Conservation (phyloP, 306 rosid species). For the Lupinus albus region DNA sequence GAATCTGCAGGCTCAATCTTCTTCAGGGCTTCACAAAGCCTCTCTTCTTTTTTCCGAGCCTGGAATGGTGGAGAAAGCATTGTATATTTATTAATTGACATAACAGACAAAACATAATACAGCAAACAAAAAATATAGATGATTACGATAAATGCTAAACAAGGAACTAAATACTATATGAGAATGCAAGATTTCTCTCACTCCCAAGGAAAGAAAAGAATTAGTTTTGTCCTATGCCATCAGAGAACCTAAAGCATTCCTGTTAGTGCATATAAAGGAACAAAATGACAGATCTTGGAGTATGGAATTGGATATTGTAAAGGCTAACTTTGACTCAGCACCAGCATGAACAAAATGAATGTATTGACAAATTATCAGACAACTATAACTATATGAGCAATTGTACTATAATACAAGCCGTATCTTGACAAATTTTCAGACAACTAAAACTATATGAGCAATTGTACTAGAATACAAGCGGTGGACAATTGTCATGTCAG, state of each 20-base stretch:
- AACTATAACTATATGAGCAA: slow-evolving; percentile 11
- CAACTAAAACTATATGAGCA: slow-evolving; percentile 14
- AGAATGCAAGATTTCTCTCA: slow-evolving; percentile 6
- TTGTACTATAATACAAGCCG: background rate
- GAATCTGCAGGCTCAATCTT: slow-evolving; percentile 85
- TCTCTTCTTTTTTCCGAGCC: slow-evolving; percentile 85
- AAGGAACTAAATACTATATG: slow-evolving; percentile 3
- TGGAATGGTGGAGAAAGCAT: slow-evolving; percentile 41
- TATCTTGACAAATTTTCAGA: background rate
- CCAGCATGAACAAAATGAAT: slow-evolving; percentile 1
- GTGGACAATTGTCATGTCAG: background rate
- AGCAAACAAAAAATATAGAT: slow-evolving; percentile 7
- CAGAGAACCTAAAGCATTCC: slow-evolving; percentile 8
- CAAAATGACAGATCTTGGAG: slow-evolving; percentile 19
- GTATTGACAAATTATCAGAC: background rate
- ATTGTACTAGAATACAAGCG: background rate
- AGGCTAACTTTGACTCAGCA: slow-evolving; percentile 24
- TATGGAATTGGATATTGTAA: slow-evolving; percentile 15
- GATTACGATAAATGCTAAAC: background rate
- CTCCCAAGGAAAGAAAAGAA: slow-evolving; percentile 14
- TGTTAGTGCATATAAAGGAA: slow-evolving; percentile 1
- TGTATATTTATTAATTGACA: slow-evolving; percentile 20
- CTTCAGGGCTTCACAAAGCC: slow-evolving; percentile 66
- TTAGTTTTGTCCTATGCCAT: slow-evolving; percentile 24
- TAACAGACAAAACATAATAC: slow-evolving; percentile 4